These are phyloP conservation scores for Thalia dealbata DNA, from an alignment of 176 grass and related monocot species.

Conservation along the genomic window DNA sequence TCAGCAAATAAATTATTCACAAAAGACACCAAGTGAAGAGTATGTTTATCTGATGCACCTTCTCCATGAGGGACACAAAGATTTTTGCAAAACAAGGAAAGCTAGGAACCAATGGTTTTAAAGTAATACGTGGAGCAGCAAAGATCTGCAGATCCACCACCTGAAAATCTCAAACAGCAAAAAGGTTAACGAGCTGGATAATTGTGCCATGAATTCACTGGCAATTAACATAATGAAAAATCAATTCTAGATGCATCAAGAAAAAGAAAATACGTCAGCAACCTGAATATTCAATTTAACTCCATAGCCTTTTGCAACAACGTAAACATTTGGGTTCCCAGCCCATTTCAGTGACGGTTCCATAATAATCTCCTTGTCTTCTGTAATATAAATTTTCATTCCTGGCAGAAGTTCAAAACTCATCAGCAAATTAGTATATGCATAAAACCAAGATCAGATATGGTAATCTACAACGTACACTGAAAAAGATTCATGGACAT, in stretches of 20 bases:
- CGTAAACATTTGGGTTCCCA: slow-evolving; percentile 87
- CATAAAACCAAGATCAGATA: not conserved
- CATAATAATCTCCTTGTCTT: slow-evolving; percentile 98
- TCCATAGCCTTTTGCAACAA: slow-evolving; percentile 65
- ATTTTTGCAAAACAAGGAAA: slow-evolving; percentile 98
- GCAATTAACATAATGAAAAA: not conserved
- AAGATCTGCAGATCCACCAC: slow-evolving; percentile 93
- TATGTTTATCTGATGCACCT: slow-evolving; percentile 35
- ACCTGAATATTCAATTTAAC: slow-evolving; percentile 81
- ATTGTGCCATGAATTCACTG: not conserved
- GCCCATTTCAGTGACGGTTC: slow-evolving; percentile 98
- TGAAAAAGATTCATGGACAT: no score
- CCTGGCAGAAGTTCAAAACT: slow-evolving; percentile 31
- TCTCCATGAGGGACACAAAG: slow-evolving; percentile 87
- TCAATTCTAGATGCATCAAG: not conserved
- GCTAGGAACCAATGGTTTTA: slow-evolving; percentile 74
- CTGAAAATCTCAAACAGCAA: slow-evolving; percentile 32
- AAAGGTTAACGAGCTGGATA: not conserved
- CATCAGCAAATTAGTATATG: not conserved
- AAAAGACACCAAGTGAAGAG: not conserved
- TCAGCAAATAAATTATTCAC: not conserved
- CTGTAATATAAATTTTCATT: slow-evolving; percentile 90
- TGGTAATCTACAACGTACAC: not conserved
- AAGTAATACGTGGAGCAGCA: slow-evolving; percentile 78
- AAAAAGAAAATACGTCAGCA: not conserved